Conservation (phyloP, 495 filamentous ascomycete species). For the Trichoderma orchidacearum region DNA sequence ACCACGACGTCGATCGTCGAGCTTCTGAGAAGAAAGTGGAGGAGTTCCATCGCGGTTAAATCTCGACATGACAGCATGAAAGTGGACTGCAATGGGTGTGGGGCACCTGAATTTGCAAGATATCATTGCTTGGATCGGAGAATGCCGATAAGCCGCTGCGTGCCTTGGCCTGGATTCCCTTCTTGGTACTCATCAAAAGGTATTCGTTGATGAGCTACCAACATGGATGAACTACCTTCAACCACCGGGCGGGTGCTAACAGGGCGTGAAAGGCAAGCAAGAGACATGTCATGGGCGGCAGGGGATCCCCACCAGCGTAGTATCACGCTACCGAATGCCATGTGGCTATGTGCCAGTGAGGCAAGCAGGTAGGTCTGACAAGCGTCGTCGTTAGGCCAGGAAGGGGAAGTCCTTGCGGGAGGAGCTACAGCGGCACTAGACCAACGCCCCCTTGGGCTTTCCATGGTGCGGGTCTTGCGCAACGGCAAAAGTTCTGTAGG, state of each 20-base stretch:
- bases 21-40: background rate
- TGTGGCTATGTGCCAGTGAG: background rate
- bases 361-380: background rate
- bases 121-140: too few relatives aligned
- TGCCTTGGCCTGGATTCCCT: too few relatives aligned
- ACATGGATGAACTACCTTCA: too few relatives aligned
- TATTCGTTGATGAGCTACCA: too few relatives aligned
- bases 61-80: background rate
- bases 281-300: background rate
- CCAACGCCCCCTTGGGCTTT: background rate
- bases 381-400: background rate
- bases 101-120: too few relatives aligned
- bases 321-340: background rate
- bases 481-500: background rate
- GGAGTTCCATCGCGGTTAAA: background rate
- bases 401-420: slow-evolving; percentile 1
- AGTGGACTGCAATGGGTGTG: background rate
- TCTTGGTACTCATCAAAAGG: too few relatives aligned
- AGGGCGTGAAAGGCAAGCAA: too few relatives aligned
- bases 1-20: background rate
- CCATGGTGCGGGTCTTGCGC: background rate
- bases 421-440: background rate
- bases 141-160: too few relatives aligned
- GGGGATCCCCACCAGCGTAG: background rate
- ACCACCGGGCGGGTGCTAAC: too few relatives aligned